phyloP scores from a whole-genome alignment of 2,329 filamentous ascomycete genomes.

The Botrytis elliptica region DNA sequence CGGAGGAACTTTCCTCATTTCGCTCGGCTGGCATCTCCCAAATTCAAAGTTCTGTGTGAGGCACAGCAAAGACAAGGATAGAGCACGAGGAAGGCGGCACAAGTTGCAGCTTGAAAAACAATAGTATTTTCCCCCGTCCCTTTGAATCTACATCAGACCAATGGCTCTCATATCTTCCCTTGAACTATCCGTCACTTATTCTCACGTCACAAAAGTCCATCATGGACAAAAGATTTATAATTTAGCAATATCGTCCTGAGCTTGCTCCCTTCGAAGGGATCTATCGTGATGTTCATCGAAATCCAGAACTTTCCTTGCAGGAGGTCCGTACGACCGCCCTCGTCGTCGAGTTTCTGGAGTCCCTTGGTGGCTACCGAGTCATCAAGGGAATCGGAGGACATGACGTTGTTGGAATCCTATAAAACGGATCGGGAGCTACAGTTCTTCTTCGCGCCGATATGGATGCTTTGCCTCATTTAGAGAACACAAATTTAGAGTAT shows the following conservation, averaged over 20 bases:
- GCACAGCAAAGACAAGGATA: background rate
- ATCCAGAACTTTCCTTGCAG: slow-evolving; percentile 59
- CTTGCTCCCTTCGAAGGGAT: slow-evolving; percentile 48
- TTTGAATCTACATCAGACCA: background rate
- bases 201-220: background rate
- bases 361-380: slow-evolving; percentile 43
- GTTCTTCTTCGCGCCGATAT: slow-evolving; percentile 62
- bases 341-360: slow-evolving; percentile 41
- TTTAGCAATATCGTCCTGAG: slow-evolving; percentile 3
- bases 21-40: background rate
- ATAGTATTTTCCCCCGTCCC: background rate
- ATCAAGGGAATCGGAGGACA: slow-evolving; percentile 55
- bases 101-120: background rate
- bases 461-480: slow-evolving; percentile 58
- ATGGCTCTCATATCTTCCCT: background rate
- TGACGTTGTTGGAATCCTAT: slow-evolving; percentile 55
- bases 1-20: background rate
- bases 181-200: background rate
- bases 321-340: slow-evolving; percentile 53
- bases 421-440: slow-evolving; percentile 54
- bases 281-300: slow-evolving; percentile 57
- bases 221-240: background rate
- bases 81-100: background rate
- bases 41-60: background rate
- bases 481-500: slow-evolving; percentile 55